Evolutionary conservation across 2,329 filamentous ascomycete species (phyloP), one percentile per base, ranked within the genome.

Genomic region (Byssothecium circinans): DNA sequence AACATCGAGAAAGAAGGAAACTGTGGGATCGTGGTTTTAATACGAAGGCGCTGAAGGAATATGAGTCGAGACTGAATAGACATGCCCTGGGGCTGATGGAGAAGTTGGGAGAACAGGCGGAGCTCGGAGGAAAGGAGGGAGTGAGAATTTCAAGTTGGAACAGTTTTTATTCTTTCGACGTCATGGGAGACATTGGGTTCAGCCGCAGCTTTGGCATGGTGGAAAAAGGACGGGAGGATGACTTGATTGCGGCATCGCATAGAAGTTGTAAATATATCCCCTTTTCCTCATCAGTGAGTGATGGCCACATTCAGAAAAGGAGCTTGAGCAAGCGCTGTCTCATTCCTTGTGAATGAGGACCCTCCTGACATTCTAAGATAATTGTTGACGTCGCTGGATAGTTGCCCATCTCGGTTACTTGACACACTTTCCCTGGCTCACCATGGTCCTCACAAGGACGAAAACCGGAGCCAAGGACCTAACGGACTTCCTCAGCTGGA

Each of bases 141-240:
- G 49, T 70, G 0, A 50, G 67, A 7, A 63, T 65, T 14, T 66
- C 63, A 4, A 54, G 61, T 37, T 69, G 66, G 68, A 45, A 64
- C 17, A 67, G 72, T 41, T 77, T 68, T 52, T 69, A 77, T 45
- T 69, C 71, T 41, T 75, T 79, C 47, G 78, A 80, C 49, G 68
- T 79, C 19, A 78, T 80, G 71, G 75, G 74, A 6, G 75, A 77
- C 43, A 56, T 77, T 10, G 69, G 66, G 8, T 74, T 75, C 44
- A 74, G 65, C 17, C 69, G 73, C 45, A 62, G 69, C 34, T 74
- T 77, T 55, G 61, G 62, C 19, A 72, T 74, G 64, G 7, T 67
- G 6, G 52, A 65, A 27, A 64, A 61, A 25, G 65, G 64, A 2
- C 45, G 64, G 40, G 60, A 68, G 42, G 60, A 61, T 19, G 30